These are phyloP conservation scores for Drechslerella dactyloides DNA, from an alignment of 2,329 filamentous ascomycete species.

Conservation along the genomic window DNA sequence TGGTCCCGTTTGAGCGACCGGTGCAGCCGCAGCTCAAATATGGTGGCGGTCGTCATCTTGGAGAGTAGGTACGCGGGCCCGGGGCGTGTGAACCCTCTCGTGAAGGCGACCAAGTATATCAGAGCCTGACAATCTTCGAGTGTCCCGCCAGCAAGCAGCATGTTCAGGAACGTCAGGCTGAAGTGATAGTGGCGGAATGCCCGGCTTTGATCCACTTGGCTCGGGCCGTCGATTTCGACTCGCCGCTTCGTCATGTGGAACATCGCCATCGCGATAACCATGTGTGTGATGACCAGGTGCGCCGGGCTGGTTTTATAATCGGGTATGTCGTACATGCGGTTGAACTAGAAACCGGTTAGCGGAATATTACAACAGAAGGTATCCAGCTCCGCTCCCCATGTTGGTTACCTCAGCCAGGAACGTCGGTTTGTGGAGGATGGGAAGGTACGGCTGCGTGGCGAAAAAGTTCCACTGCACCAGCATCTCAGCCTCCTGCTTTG, in stretches of 20 bases:
- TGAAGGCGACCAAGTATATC: slow-evolving; percentile 72
- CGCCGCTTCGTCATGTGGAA: slow-evolving; percentile 74
- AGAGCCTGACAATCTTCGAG: slow-evolving; percentile 75
- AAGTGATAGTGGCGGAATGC: slow-evolving; percentile 82
- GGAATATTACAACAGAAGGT: slow-evolving; percentile 18
- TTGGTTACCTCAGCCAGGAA: slow-evolving; percentile 74
- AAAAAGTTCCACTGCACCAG: slow-evolving; percentile 79
- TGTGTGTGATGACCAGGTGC: slow-evolving; percentile 74
- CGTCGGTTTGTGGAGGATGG: slow-evolving; percentile 76
- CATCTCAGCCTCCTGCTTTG: slow-evolving; percentile 69
- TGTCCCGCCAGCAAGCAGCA: slow-evolving; percentile 68
- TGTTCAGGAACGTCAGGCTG: slow-evolving; percentile 71
- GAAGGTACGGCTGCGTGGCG: slow-evolving; percentile 73
- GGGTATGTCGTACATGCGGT: slow-evolving; percentile 73
- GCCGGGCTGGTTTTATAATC: slow-evolving; percentile 68
- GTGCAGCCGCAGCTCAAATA: slow-evolving; percentile 77
- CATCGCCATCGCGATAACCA: slow-evolving; percentile 78
- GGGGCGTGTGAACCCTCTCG: slow-evolving; percentile 79
- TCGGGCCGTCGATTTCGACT: slow-evolving; percentile 56
- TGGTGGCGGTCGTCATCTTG: slow-evolving; percentile 69
- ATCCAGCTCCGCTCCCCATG: slow-evolving; percentile 54
- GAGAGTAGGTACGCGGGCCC: slow-evolving; percentile 74
- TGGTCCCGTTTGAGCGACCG: slow-evolving; percentile 69
- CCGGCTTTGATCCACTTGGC: slow-evolving; percentile 66
- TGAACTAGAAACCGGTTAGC: slow-evolving; percentile 61